A percentile compares a stretch with the other conserved stretches of the same genome.
phyloP scores from a whole-genome alignment of 2,329 filamentous ascomycete species.

The Sclerotinia minor region DNA sequence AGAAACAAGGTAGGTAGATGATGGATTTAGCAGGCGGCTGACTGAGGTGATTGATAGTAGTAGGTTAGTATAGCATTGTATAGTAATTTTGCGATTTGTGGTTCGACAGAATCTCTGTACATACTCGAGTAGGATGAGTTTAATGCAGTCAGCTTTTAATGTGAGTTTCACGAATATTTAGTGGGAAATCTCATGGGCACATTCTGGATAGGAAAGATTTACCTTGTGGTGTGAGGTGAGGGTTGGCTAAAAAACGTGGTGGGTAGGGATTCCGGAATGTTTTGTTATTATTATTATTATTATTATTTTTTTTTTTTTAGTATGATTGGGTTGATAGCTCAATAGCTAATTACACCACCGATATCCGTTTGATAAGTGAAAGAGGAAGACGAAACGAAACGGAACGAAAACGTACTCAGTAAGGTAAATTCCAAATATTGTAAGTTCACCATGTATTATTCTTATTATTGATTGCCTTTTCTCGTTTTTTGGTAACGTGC shows the following conservation, averaged over 20 bases:
- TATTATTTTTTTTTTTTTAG: too few species aligned
- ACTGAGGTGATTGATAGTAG: not conserved
- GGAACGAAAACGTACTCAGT: not conserved
- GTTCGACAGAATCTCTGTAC: not conserved
- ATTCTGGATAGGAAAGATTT: constrained; percentile 2
- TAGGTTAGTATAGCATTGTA: too few species aligned
- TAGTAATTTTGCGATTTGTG: not conserved
- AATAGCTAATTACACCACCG: not conserved
- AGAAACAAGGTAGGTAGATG: not conserved
- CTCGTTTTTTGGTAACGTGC: not conserved
- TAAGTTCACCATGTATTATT: not conserved
- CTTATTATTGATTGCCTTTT: not conserved
- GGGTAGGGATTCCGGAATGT: constrained; percentile 9
- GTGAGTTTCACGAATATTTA: constrained; percentile 1
- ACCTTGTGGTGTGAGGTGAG: not conserved
- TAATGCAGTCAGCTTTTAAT: constrained; percentile 20
- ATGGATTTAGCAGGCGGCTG: not conserved
- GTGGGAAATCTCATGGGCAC: not conserved
- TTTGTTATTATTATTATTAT: too few species aligned
- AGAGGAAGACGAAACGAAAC: not conserved
- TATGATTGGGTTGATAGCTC: not conserved
- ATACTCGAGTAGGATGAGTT: constrained; percentile 2
- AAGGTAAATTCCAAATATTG: too few species aligned
- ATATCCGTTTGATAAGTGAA: not conserved
- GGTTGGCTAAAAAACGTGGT: constrained; percentile 10